Base-by-base conservation (phyloP, 2,329 filamentous ascomycete genomes). In the Fusarium coffeatum region DNA sequence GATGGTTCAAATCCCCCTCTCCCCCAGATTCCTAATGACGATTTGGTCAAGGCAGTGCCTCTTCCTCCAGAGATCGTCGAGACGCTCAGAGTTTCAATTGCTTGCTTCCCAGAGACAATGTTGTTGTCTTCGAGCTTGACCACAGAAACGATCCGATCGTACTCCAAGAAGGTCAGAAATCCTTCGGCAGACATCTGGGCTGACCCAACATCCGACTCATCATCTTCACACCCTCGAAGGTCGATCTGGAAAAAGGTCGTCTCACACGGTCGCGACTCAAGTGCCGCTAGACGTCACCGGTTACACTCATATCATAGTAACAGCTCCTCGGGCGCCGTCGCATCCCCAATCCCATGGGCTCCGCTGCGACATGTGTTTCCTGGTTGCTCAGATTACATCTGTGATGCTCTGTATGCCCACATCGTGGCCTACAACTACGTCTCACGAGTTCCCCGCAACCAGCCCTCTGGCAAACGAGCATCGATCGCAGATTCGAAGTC, bases 401-500 rank as follows among this genome's bases (percentile, higher is more conserved):
- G 87, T 72, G 86, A 89, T 54, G 85, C 87, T 0, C 76, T 89
- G 8, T 89, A 89, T 71, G 87, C 87, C 0, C 87, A 89, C 71
- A 80, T 89, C 11, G 77, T 89, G 6, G 87, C 85, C 0, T 88
- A 87, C 76, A 89, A 88, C 76, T 89, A 89, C 77, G 79, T 89
- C 50, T 78, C 77, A n/a, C 74, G 80, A 40, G 72, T 78, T 27
- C 72, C 74, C 32, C 67, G 73, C 60, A 64, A 59, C 51, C 66
- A 77, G 10, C 48, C 72, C 10, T 56, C 72, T 13, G 61, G 60
- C 25, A 65, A 59, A 10, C 72, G 68, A 34, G 46, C 32, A 16
- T 65, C 58, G 20, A 72, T 48, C 10, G 40, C 55, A 5, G 70
- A 59, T 49, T 60, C 64, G 9, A 72, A 76, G 28, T 75, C 72